phyloP scores from a whole-genome alignment of 2,329 filamentous ascomycete species.

The Ascochyta koolunga region DNA sequence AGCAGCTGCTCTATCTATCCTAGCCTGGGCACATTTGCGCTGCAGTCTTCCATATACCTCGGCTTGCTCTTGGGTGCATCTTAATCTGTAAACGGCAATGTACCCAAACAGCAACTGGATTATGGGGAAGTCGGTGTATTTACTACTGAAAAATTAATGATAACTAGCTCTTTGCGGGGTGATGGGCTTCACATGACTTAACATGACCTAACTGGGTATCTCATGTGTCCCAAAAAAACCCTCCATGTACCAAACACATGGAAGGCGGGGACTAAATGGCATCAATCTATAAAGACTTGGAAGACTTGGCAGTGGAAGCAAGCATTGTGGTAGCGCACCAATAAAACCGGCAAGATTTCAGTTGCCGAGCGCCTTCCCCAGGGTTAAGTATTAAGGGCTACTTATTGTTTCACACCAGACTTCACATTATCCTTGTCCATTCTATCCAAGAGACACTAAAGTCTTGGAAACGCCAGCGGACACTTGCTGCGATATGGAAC shows the following conservation, averaged over 20 bases:
- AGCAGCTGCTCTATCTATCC: too few relatives aligned
- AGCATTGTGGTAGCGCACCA: slow-evolving; percentile 12
- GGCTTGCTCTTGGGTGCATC: not conserved
- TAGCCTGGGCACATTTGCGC: too few relatives aligned
- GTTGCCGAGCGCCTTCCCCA: not conserved
- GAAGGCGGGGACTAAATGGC: not conserved
- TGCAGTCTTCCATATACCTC: not conserved
- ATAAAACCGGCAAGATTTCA: not conserved
- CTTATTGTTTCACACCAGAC: slow-evolving; percentile 8
- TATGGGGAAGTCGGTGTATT: slow-evolving; percentile 6
- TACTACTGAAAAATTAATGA: slow-evolving; percentile 1
- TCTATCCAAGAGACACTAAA: not conserved
- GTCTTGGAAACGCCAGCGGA: not conserved
- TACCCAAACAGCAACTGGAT: not conserved
- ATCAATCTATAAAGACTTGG: slow-evolving; percentile 13
- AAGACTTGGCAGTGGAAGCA: slow-evolving; percentile 11
- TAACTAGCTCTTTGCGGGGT: slow-evolving; percentile 9
- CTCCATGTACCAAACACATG: not conserved
- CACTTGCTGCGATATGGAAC: not conserved
- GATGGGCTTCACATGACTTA: slow-evolving; percentile 8
- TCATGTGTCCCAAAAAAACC: not conserved
- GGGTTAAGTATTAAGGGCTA: slow-evolving; percentile 8
- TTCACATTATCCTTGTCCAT: slow-evolving; percentile 2
- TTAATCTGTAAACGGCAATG: not conserved
- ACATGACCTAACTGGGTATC: not conserved